Conservation (phyloP, 2,329 filamentous ascomycete species). For the Neospermospora avenae region DNA sequence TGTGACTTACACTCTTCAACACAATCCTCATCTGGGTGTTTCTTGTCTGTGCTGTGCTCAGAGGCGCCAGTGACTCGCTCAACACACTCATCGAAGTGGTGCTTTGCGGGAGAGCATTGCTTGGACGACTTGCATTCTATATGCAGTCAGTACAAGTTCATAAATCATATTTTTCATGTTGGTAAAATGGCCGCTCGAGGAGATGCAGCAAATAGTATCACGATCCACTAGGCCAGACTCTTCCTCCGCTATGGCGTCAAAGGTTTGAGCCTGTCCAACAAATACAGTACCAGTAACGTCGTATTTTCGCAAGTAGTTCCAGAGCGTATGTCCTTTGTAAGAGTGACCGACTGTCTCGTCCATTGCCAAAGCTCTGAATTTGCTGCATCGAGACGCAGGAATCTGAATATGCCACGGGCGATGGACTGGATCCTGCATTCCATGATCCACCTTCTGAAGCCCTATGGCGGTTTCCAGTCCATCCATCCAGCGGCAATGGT, state of each 20-base stretch:
- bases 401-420: neutral
- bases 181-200: neutral
- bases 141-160: conserved; percentile 17
- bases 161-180: neutral
- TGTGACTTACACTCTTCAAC: conserved; percentile 96
- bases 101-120: conserved; percentile 83
- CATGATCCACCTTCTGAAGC: neutral
- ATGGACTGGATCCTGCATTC: neutral
- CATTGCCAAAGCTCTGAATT: too few species aligned
- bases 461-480: neutral
- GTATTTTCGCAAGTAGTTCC: too few species aligned
- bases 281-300: too few species aligned
- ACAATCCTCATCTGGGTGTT: conserved; percentile 84
- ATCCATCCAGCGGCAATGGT: neutral
- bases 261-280: too few species aligned
- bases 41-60: conserved; percentile 63
- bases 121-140: conserved; percentile 86
- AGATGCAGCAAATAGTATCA: neutral
- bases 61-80: conserved; percentile 74
- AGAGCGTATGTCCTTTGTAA: too few species aligned
- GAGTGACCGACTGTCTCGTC: too few species aligned
- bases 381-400: neutral
- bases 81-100: conserved; percentile 97
- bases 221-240: neutral
- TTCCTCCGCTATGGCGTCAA: neutral